phyloP scores from a whole-genome alignment of 768 basidiomycete genomes.

The Pisolithus marmoratus region DNA sequence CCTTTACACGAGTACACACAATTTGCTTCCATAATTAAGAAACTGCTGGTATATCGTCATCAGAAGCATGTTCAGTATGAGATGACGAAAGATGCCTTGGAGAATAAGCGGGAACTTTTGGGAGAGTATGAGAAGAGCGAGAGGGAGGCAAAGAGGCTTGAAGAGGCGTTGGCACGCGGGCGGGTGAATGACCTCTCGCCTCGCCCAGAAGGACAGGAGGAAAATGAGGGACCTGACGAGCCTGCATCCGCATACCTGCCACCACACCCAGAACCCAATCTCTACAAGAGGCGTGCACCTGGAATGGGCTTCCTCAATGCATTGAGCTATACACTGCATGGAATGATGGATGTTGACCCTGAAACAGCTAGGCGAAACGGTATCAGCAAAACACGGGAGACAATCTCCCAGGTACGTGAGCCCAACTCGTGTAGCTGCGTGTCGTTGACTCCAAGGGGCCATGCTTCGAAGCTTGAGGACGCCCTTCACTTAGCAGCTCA shows the following conservation, averaged over 20 bases:
- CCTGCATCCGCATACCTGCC: constrained; percentile 53
- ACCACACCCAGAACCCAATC: constrained; percentile 76
- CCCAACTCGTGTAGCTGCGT: constrained; percentile 4
- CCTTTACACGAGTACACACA: constrained; percentile 94
- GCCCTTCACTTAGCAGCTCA: constrained; percentile 88
- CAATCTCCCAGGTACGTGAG: constrained; percentile 78
- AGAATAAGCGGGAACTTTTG: constrained; percentile 75
- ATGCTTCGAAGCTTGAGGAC: constrained; percentile 73
- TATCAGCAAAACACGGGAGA: constrained; percentile 92
- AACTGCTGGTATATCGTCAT: constrained; percentile 88
- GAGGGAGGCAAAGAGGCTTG: constrained; percentile 80
- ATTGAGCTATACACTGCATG: constrained; percentile 89
- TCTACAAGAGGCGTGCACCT: constrained; percentile 55
- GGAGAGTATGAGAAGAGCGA: constrained; percentile 93
- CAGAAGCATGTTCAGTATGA: constrained; percentile 98
- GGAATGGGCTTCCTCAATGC: constrained; percentile 88
- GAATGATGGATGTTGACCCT: constrained; percentile 99
- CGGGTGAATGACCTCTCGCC: constrained; percentile 28
- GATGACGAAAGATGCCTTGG: constrained; percentile 89
- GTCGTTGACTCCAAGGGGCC: constrained; percentile 9
- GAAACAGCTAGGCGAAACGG: constrained; percentile 90
- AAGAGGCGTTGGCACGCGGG: constrained; percentile 74
- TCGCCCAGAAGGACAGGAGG: constrained; percentile 26
- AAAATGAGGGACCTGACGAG: constrained; percentile 34
- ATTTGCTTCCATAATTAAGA: constrained; percentile 93